Base-by-base conservation (phyloP, 148 eudicot species). In the Drosera capensis region DNA sequence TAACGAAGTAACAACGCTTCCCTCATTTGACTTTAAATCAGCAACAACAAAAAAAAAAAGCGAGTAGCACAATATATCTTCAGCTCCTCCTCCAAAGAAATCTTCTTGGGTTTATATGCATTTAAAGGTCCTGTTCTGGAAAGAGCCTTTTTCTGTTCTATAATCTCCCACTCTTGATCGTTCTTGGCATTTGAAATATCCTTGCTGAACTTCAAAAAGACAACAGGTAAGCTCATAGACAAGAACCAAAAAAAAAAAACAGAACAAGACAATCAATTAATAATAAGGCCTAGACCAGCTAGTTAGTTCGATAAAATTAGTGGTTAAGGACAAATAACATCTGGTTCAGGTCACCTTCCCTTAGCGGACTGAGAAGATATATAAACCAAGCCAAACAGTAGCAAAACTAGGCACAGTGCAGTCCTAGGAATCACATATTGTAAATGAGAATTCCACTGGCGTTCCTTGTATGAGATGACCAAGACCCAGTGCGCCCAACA, bases 111-210 rank as follows among this genome's bases (percentile, higher is more conserved):
- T 14, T 80, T 70, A 43, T 90, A 90, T 16, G 99, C 88, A 43
- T 76, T 64, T 19, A 80, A 25, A 14, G 93, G 99, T 52, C 93
- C 93, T 13, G 80, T 75, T 68, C 93, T 71, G 35, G 95, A 84
- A 45, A 84, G 82, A 47, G 93, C 87, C 59, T 78, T 84, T 61
- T 70, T 75, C 34, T 80, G 64, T 70, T 84, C 95, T n/a, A 84
- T 85, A 52, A 90, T 90, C 69, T 90, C 95, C 99, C 99, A 90
- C 52, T 80, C 95, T 20, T 72, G 73, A 57, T 90, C 99, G 56
- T 90, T 95, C 54, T 83, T 90, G 58, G 78, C 84, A 62, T 80
- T 84, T 17, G 79, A 81, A 43, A 90, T 80, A 65, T 90, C 97
- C 82, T 90, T 90, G 56, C 97, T 90, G 82, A 46, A 64, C 40